Evolutionary conservation across 331 rosid genomes (phyloP).

Genomic region (Quercus phellos): DNA sequence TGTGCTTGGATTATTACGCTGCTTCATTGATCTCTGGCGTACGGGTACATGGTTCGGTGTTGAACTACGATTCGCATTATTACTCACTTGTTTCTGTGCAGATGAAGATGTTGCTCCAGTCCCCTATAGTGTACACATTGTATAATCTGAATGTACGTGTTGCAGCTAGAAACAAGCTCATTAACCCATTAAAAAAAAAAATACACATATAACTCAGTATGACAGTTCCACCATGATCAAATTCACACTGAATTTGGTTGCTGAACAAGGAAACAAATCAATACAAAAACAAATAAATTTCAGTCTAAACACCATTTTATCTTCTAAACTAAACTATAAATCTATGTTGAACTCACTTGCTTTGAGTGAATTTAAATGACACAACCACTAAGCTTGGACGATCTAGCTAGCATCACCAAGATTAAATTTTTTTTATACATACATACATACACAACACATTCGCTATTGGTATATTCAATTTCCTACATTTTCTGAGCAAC

Average conservation of each 20-base stretch:
- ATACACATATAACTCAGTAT: too few relatives aligned
- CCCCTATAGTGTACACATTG: constrained; percentile 42
- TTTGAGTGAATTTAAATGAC: background rate
- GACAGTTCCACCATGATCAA: background rate
- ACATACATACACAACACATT: too few relatives aligned
- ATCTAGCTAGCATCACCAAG: background rate
- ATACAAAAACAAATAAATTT: background rate
- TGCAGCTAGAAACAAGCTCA: constrained; percentile 10
- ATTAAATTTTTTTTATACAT: background rate
- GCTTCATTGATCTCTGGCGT: constrained; percentile 37
- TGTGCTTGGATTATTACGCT: constrained; percentile 31
- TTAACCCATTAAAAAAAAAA: background rate
- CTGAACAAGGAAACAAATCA: background rate
- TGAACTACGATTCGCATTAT: constrained; percentile 16
- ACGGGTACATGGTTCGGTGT: constrained; percentile 30
- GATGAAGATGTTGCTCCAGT: constrained; percentile 34
- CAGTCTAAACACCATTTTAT: background rate
- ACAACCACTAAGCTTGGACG: background rate
- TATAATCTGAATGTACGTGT: constrained; percentile 23
- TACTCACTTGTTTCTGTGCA: constrained; percentile 43
- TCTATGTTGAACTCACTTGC: background rate
- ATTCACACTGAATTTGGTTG: background rate
- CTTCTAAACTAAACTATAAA: background rate
- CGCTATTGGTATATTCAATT: too few relatives aligned
- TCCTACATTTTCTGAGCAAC: too few relatives aligned